Base-by-base conservation (phyloP, 257 asterid species). In the Scutellaria minor region DNA sequence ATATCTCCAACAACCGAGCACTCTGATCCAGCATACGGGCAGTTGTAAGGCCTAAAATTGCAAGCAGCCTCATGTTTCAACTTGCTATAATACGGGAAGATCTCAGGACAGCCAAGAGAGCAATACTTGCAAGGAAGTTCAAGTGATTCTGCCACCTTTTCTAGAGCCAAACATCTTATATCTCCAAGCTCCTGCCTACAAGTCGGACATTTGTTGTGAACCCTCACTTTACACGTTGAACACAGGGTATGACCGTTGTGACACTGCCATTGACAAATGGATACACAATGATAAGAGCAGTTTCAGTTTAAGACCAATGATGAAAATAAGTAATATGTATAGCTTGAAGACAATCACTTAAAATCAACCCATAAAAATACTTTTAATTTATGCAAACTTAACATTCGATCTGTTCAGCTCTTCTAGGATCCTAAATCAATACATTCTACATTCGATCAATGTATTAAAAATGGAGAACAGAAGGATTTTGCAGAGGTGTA, bases 111-210 rank as follows among this genome's bases (percentile, higher is more conserved):
- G 47, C 96, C 97, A 11, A 86, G 90, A 55, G 88, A 82, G 78
- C 74, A 65, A 75, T 82, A 87, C 68, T 89, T 92, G 96, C 97
- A 92, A 35, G 96, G 89, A 62, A 92, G 96, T 78, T 92, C 97
- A 7, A 92, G 97, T 15, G 96, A 92, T 72, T 92, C 97, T 7
- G 96, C 97, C 69, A 92, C 97, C 75, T 89, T 92, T 83, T 92
- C 97, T 14, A 92, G 84, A 5, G 97, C 97, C 76, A 89, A 83
- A 81, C 97, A 92, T 81, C 97, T 86, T 85, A 92, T 92, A 74
- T 92, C 96, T 11, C 97, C 97, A 51, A 92, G 96, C 79, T 92
- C 97, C 70, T 86, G 96, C 77, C 96, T 82, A 70, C 97, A 91
- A 65, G 97, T 91, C 5, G 97, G 96, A 57, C 97, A 90, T 47